Evolutionary conservation across 2,329 filamentous ascomycete species (phyloP).

Genomic region (Botrytis deweyae): DNA sequence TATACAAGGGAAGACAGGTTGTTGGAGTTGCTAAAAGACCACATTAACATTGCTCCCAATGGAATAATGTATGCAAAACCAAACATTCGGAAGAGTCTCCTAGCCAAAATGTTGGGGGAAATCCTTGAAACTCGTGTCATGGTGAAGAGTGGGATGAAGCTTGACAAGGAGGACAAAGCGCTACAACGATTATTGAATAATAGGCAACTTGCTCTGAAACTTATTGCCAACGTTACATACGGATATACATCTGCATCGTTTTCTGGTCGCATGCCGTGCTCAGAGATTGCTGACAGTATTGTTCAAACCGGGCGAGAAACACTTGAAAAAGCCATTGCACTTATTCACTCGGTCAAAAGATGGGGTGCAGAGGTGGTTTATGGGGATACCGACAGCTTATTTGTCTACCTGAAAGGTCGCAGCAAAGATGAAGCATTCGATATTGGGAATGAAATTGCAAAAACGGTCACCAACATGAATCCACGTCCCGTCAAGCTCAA

Average conservation of each 20-base stretch:
- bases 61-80: constrained; percentile 93
- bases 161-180: constrained; percentile 81
- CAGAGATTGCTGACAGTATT: constrained; percentile 96
- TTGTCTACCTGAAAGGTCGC: constrained; percentile 83
- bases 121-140: constrained; percentile 95
- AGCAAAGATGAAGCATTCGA: constrained; percentile 86
- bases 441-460: constrained; percentile 89
- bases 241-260: constrained; percentile 97
- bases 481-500: constrained; percentile 92
- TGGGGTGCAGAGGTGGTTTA: constrained; percentile 98
- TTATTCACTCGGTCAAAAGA: constrained; percentile 81
- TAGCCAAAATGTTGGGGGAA: constrained; percentile 95
- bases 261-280: constrained; percentile 95
- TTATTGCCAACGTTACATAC: constrained; percentile 98
- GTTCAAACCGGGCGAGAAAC: constrained; percentile 95
- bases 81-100: constrained; percentile 80
- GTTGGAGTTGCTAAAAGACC: constrained; percentile 73
- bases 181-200: constrained; percentile 90
- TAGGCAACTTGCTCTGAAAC: constrained; percentile 86
- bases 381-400: constrained; percentile 94
- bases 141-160: constrained; percentile 97
- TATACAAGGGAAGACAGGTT: constrained; percentile 76
- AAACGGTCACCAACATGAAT: constrained; percentile 83
- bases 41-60: constrained; percentile 92
- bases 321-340: constrained; percentile 85